Evolutionary conservation across 495 filamentous ascomycete genomes (phyloP).

Genomic region (Neurospora tetrasperma): DNA sequence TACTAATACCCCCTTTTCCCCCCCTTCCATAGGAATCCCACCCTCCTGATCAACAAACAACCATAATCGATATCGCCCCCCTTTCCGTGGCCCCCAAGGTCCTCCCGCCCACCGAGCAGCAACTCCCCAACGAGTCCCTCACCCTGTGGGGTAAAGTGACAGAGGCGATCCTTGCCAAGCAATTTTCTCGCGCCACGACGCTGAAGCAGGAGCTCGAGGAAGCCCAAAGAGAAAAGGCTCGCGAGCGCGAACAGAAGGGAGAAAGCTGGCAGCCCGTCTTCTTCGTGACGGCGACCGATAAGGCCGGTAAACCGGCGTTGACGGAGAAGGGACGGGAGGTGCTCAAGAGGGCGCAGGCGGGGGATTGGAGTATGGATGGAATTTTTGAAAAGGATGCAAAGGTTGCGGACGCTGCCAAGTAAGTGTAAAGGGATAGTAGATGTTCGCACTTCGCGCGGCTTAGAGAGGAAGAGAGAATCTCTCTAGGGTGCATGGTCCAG

Average conservation of each 20-base stretch:
- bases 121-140: constrained; percentile 84
- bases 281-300: constrained; percentile 66
- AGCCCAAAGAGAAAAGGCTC: constrained; percentile 70
- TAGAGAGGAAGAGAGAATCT: not conserved
- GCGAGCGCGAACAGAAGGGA: constrained; percentile 56
- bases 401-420: not conserved
- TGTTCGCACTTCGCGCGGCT: not conserved
- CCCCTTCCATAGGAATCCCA: constrained; percentile 23
- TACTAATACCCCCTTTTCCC: constrained; percentile 1
- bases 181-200: constrained; percentile 72
- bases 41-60: constrained; percentile 48
- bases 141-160: constrained; percentile 84
- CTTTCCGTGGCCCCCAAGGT: constrained; percentile 66
- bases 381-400: constrained; percentile 16
- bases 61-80: constrained; percentile 78
- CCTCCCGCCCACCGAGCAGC: constrained; percentile 61
- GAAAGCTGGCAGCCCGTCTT: constrained; percentile 80
- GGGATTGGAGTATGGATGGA: constrained; percentile 42
- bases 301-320: constrained; percentile 66
- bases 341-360: constrained; percentile 56
- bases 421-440: not conserved
- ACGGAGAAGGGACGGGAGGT: constrained; percentile 65
- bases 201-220: constrained; percentile 90
- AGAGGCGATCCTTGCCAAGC: constrained; percentile 72
- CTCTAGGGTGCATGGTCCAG: no score